These are phyloP conservation scores for Yarrowia alimentaria DNA, from an alignment of 805 yeast species.

Conservation along the genomic window DNA sequence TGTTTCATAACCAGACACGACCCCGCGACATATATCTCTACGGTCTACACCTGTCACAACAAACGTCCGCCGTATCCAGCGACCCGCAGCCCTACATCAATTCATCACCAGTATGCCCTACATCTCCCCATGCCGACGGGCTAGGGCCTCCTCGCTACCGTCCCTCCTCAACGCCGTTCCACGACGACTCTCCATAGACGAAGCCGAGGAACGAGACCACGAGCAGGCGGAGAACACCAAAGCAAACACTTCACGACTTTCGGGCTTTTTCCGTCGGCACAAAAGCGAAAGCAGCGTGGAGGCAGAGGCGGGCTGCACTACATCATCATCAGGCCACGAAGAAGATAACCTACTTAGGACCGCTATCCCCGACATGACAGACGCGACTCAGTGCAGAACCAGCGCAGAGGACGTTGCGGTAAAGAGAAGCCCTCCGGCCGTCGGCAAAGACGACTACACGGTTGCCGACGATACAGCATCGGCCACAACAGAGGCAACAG, in stretches of 20 bases:
- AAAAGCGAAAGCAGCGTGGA: not conserved
- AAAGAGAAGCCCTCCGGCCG: no score
- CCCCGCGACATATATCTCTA: no score
- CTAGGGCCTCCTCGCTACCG: conserved; percentile 3
- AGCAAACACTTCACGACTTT: not conserved
- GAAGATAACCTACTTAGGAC: not conserved
- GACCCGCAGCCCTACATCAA: not conserved
- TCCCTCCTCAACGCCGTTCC: not conserved
- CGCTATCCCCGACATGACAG: conserved; percentile 10
- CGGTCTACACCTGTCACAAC: no score
- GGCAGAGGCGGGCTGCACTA: not conserved
- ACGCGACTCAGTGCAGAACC: conserved; percentile 1
- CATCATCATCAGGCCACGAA: not conserved
- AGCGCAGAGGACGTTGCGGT: not conserved
- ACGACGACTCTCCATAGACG: conserved; percentile 9
- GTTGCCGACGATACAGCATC: no score
- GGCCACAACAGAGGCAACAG: no score
- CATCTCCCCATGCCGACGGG: conserved; percentile 1
- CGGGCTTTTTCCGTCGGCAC: not conserved
- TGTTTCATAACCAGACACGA: not conserved
- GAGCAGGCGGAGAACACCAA: not conserved
- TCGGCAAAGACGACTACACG: no score
- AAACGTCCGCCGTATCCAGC: not conserved
- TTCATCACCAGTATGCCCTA: conserved; percentile 2
- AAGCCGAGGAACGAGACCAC: not conserved